Percentiles rank a stretch among this genome's conserved stretches.
Conservation (phyloP, 345 rosid species). For the Boechera retrofracta region DNA sequence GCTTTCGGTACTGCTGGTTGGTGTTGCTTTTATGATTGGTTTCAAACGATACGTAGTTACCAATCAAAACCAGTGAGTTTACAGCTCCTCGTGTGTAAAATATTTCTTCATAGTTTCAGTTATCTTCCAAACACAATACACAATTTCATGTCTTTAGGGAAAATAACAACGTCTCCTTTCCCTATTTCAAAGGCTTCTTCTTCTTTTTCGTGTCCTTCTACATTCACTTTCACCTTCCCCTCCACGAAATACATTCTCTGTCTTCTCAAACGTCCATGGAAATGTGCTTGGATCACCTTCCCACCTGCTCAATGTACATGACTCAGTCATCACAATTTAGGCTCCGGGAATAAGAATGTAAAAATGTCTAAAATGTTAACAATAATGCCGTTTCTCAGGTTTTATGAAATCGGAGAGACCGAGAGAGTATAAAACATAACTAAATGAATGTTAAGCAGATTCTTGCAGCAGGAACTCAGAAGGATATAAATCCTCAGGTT, state of each 20-base stretch:
- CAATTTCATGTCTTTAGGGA: slow-evolving; percentile 46
- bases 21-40: no score
- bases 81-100: slow-evolving; percentile 22
- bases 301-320: slow-evolving; percentile 32
- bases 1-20: no score
- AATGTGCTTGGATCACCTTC: slow-evolving; percentile 39
- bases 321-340: neutral
- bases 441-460: neutral
- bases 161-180: slow-evolving; percentile 39
- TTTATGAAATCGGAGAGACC: no score
- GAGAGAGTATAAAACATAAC: no score
- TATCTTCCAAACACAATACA: slow-evolving; percentile 38
- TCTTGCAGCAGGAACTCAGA: no score
- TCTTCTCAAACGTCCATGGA: slow-evolving; percentile 42
- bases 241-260: slow-evolving; percentile 38
- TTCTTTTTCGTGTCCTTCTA: slow-evolving; percentile 26
- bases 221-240: slow-evolving; percentile 42
- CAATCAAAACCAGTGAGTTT: neutral
- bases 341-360: neutral
- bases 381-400: no score
- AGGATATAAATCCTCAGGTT: no score
- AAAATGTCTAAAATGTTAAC: no score
- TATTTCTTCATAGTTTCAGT: slow-evolving; percentile 35
- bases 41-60: no score
- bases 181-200: slow-evolving; percentile 40